phyloP scores from a whole-genome alignment of 2,329 filamentous ascomycete genomes.

The Neopestalotiopsis sp. region DNA sequence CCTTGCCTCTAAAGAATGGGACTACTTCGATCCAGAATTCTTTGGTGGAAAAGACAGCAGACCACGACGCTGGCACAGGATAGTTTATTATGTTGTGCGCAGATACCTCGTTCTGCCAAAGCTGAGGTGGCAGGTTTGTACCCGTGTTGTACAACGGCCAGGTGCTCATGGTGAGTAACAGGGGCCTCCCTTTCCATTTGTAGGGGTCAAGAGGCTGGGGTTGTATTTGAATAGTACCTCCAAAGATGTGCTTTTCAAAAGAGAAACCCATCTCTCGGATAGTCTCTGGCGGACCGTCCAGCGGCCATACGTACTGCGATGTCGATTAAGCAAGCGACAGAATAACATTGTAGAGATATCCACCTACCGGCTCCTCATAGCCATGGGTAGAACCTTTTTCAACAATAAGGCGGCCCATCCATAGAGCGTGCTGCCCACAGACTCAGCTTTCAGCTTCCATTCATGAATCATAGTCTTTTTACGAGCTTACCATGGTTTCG shows the following conservation, averaged over 20 bases:
- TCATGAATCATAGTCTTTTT: neutral
- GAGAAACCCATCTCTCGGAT: slow-evolving; percentile 5
- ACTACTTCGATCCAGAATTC: neutral
- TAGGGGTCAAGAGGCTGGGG: neutral
- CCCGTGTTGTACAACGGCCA: too few species aligned
- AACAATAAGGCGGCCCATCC: neutral
- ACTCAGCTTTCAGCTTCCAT: neutral
- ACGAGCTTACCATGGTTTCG: slow-evolving; percentile 16
- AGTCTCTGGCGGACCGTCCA: neutral
- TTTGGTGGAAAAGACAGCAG: slow-evolving; percentile 2
- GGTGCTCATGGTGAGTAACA: neutral
- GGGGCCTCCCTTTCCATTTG: neutral
- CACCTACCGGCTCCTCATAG: slow-evolving; percentile 1
- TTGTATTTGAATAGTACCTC: neutral
- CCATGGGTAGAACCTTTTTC: neutral
- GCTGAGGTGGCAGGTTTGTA: too few species aligned
- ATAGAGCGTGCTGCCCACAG: neutral
- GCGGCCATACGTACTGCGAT: slow-evolving; percentile 2
- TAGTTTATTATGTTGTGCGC: neutral
- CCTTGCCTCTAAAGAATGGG: neutral
- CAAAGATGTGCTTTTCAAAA: slow-evolving; percentile 10
- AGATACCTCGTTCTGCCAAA: too few species aligned
- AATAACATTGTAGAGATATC: neutral
- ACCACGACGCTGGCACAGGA: slow-evolving; percentile 5
- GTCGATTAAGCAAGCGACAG: neutral